Percentiles rank a stretch among this genome's conserved stretches.
These are phyloP conservation scores for Candida stauntonica DNA, from an alignment of 805 yeast species.

Conservation along the genomic window DNA sequence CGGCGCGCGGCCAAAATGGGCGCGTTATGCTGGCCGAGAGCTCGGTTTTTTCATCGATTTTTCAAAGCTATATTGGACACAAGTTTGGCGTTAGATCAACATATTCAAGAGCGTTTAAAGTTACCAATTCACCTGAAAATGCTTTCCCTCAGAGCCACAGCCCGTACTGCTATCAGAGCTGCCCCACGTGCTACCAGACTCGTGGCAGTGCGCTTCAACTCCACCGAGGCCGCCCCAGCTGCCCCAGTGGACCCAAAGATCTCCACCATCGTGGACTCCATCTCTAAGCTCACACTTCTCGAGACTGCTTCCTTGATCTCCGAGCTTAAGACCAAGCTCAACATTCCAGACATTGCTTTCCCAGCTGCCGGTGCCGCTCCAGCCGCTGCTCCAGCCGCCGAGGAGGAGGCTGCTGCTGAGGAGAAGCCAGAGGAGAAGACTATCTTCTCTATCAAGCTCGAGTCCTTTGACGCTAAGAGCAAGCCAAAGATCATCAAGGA, in stretches of 20 bases:
- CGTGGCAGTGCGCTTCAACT: constrained; percentile 32
- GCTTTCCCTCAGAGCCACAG: constrained; percentile 18
- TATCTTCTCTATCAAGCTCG: constrained; percentile 86
- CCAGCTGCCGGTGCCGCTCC: constrained; percentile 66
- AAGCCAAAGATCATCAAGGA: constrained; percentile 98
- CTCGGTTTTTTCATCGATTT: constrained; percentile 10
- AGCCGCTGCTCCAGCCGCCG: constrained; percentile 61
- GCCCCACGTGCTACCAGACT: constrained; percentile 15
- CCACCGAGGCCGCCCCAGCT: constrained; percentile 39
- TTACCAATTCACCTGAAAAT: constrained; percentile 4
- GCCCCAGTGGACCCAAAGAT: constrained; percentile 84
- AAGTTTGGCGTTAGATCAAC: background rate
- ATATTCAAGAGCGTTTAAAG: background rate
- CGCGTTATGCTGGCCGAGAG: constrained; percentile 8
- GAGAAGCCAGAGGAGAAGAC: constrained; percentile 89
- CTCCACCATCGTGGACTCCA: constrained; percentile 80
- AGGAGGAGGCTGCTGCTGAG: constrained; percentile 68
- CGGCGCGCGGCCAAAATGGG: constrained; percentile 2
- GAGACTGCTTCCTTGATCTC: constrained; percentile 87
- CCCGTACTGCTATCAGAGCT: constrained; percentile 19
- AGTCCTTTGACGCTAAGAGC: constrained; percentile 87
- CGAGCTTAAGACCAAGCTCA: constrained; percentile 75
- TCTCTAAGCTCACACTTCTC: constrained; percentile 82
- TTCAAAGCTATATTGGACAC: constrained; percentile 2
- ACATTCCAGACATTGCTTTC: constrained; percentile 90